Percentiles rank a stretch among this genome's conserved stretches.
Evolutionary conservation across 2,329 filamentous ascomycete genomes (phyloP).

Genomic region (Dactylella cylindrospora): DNA sequence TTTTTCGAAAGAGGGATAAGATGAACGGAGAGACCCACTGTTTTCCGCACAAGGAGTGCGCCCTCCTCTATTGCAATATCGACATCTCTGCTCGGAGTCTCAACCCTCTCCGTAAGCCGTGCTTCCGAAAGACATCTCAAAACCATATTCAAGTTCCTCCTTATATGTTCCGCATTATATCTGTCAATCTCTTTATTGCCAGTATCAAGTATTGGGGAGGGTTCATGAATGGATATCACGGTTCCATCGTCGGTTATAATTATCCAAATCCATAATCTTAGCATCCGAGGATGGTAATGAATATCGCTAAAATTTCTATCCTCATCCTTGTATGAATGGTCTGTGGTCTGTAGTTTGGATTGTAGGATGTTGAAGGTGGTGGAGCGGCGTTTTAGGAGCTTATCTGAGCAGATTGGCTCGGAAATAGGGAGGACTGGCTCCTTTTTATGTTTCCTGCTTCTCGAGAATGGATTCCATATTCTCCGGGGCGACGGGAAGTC

Average conservation of each 20-base stretch:
- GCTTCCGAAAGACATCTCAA: slow-evolving; percentile 46
- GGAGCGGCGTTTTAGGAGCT: too few species aligned
- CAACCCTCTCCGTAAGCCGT: slow-evolving; percentile 53
- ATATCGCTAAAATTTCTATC: not conserved
- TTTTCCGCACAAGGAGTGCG: slow-evolving; percentile 50
- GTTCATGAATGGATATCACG: slow-evolving; percentile 55
- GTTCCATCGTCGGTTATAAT: slow-evolving; percentile 52
- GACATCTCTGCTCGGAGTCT: slow-evolving; percentile 57
- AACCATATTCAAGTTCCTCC: slow-evolving; percentile 46
- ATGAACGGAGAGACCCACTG: slow-evolving; percentile 1
- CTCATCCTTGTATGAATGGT: too few species aligned
- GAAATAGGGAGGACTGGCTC: too few species aligned
- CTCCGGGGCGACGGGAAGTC: too few species aligned
- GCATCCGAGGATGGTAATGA: slow-evolving; percentile 51
- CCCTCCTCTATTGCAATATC: slow-evolving; percentile 51
- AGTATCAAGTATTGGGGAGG: slow-evolving; percentile 47
- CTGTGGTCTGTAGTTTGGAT: too few species aligned
- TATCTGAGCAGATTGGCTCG: too few species aligned
- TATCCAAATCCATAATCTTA: slow-evolving; percentile 59
- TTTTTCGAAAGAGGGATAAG: not conserved
- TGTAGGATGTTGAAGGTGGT: too few species aligned
- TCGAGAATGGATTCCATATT: too few species aligned
- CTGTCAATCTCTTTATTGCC: slow-evolving; percentile 3
- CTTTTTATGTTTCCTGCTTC: too few species aligned
- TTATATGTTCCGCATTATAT: slow-evolving; percentile 45